phyloP scores from a whole-genome alignment of 2,329 filamentous ascomycete species.

The Botrytis aclada region DNA sequence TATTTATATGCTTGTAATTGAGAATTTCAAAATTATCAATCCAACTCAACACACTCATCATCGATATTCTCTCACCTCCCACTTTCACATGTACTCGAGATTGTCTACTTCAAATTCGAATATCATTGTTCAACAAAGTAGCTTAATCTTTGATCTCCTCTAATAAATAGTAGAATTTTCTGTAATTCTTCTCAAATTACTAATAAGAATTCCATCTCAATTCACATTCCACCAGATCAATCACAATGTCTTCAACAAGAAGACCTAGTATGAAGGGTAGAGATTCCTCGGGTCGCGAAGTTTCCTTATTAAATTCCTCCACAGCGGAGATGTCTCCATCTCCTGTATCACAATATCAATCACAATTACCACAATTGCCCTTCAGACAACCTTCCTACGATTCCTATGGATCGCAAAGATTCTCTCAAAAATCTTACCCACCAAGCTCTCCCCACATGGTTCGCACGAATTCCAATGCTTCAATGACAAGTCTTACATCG shows the following conservation, averaged over 20 bases:
- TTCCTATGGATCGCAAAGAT: neutral
- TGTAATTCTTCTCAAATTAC: neutral
- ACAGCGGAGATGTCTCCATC: conserved; percentile 38
- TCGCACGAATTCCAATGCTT: conserved; percentile 36
- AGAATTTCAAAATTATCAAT: neutral
- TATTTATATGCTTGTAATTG: neutral
- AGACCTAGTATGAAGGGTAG: conserved; percentile 49
- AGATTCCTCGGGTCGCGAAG: conserved; percentile 55
- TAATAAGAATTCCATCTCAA: neutral
- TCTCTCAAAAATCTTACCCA: conserved; percentile 18
- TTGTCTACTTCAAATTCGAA: neutral
- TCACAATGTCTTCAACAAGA: conserved; percentile 20
- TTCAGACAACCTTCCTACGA: neutral
- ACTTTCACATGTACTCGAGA: neutral
- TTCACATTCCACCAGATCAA: neutral
- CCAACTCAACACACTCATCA: neutral
- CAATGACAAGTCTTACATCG: conserved; percentile 38
- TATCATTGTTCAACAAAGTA: neutral
- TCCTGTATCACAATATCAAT: conserved; percentile 21
- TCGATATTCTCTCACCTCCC: neutral
- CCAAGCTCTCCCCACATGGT: conserved; percentile 24
- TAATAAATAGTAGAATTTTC: neutral
- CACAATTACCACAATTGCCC: conserved; percentile 22
- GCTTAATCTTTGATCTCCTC: neutral
- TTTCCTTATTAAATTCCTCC: conserved; percentile 54